Evolutionary conservation across 1,139 yeast genomes (phyloP).

Genomic region (Eremothecium gossypii): DNA sequence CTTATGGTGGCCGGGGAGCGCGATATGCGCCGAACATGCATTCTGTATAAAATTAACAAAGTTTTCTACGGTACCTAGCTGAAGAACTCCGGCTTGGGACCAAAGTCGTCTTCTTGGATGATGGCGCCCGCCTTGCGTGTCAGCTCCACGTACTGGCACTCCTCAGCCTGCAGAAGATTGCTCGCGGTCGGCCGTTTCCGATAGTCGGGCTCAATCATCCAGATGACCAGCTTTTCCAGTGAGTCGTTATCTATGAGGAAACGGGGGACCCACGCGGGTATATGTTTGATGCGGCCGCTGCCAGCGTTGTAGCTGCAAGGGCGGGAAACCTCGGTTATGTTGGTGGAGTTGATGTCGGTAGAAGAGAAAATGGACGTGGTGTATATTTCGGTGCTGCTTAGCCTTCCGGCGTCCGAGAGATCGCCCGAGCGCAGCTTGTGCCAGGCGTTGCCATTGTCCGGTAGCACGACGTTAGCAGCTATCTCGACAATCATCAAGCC

Average conservation of each 20-base stretch:
- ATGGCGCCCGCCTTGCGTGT: conserved; percentile 92
- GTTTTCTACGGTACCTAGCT: conserved; percentile 5
- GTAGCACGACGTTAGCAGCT: conserved; percentile 90
- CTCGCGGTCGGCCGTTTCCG: conserved; percentile 69
- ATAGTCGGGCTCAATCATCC: conserved; percentile 91
- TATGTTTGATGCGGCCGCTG: conserved; percentile 8
- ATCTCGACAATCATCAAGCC: conserved; percentile 90
- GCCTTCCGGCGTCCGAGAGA: conserved; percentile 84
- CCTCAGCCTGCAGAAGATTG: conserved; percentile 56
- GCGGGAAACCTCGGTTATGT: conserved; percentile 17
- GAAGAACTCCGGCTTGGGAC: conserved; percentile 52
- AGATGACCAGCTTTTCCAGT: conserved; percentile 69
- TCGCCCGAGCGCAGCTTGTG: conserved; percentile 93
- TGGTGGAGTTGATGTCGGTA: conserved; percentile 21
- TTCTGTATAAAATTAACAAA: not conserved
- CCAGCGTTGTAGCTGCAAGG: conserved; percentile 8
- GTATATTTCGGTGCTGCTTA: conserved; percentile 58
- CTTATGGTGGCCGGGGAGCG: no score
- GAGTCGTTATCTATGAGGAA: conserved; percentile 71
- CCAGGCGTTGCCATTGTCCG: conserved; percentile 97
- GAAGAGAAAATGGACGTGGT: conserved; percentile 26
- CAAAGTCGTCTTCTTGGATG: conserved; percentile 92
- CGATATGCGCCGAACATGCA: no score
- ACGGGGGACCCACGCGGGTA: conserved; percentile 78
- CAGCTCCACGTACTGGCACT: conserved; percentile 68